phyloP scores from a whole-genome alignment of 441 rosid species.

The Gossypium schwendimanii region DNA sequence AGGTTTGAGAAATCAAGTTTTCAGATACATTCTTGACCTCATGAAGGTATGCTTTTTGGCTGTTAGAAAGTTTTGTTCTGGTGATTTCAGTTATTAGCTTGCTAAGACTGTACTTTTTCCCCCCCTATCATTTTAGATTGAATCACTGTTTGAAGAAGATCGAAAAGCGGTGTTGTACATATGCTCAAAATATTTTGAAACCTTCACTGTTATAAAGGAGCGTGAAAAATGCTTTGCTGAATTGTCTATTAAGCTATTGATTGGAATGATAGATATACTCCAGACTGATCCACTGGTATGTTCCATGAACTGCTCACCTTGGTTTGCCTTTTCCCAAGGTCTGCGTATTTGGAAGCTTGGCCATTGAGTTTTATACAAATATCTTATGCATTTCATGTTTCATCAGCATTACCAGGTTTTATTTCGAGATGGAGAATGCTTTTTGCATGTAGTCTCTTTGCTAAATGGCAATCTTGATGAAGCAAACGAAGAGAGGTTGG shows the following conservation, averaged over 20 bases:
- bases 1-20: conserved; percentile 54
- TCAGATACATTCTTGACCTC: conserved; percentile 65
- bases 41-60: conserved; percentile 62
- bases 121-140: conserved; percentile 36
- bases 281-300: conserved; percentile 58
- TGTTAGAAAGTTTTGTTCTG: conserved; percentile 11
- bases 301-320: conserved; percentile 7
- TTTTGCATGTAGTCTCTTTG: conserved; percentile 88
- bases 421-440: conserved; percentile 94
- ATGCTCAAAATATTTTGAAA: conserved; percentile 90
- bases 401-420: conserved; percentile 85
- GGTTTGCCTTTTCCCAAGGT: conserved; percentile 6
- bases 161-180: conserved; percentile 62
- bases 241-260: conserved; percentile 68
- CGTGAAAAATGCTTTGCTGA: conserved; percentile 58
- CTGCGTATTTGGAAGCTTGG: conserved; percentile 9
- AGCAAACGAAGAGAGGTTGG: conserved; percentile 76
- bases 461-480: conserved; percentile 84
- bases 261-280: conserved; percentile 85
- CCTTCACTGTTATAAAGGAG: conserved; percentile 90
- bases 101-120: conserved; percentile 12
- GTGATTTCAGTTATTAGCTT: conserved; percentile 13
- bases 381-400: conserved; percentile 24
- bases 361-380: conserved; percentile 6
- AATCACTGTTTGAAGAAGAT: conserved; percentile 56